phyloP scores from a whole-genome alignment of 148 eudicot genomes.

The Cornus suecica region DNA sequence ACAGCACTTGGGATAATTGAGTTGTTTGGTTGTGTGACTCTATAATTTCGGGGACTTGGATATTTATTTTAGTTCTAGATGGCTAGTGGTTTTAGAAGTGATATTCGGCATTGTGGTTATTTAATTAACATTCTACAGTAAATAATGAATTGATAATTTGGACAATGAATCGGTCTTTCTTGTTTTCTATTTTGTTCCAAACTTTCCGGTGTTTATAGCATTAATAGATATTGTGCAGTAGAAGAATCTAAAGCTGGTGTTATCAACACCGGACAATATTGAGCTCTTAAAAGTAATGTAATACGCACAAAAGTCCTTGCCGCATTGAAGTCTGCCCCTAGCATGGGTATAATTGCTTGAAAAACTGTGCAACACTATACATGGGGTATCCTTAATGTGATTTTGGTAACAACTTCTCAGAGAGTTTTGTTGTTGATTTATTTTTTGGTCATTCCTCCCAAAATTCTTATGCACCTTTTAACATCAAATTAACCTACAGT shows the following conservation, averaged over 20 bases:
- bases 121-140: too few relatives aligned
- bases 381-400: background rate
- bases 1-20: slow-evolving; percentile 1
- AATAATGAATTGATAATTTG: too few relatives aligned
- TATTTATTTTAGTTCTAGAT: too few relatives aligned
- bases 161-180: too few relatives aligned
- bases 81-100: too few relatives aligned
- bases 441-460: background rate
- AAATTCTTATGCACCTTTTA: background rate
- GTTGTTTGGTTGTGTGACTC: background rate
- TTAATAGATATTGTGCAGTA: background rate
- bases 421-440: background rate
- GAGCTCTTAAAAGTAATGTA: background rate
- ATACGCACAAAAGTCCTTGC: background rate
- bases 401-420: background rate
- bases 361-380: background rate
- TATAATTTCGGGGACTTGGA: background rate
- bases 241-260: background rate
- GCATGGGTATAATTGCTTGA: background rate
- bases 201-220: background rate
- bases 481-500: background rate
- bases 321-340: too few relatives aligned
- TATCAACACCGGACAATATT: background rate
- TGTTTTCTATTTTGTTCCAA: background rate
- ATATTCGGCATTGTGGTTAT: too few relatives aligned